A percentile compares a stretch with the other conserved stretches of the same genome.
phyloP scores from a whole-genome alignment of 768 basidiomycete genomes.

The Pleurotus djamor region DNA sequence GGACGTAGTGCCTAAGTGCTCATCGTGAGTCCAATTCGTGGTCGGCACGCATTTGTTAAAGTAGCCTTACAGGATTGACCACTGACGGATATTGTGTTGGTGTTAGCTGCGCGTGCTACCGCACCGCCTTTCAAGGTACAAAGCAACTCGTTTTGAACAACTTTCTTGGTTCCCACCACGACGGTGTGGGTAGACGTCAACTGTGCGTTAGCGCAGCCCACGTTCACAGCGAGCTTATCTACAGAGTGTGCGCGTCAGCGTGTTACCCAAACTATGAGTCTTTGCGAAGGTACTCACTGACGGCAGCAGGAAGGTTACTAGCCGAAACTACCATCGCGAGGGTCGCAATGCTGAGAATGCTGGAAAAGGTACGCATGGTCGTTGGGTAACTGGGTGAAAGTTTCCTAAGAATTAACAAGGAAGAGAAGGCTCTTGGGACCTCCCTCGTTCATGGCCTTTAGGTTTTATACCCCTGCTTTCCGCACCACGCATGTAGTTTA shows the following conservation, averaged over 20 bases:
- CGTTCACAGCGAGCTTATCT: background rate
- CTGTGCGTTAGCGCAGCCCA: background rate
- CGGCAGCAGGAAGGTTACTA: background rate
- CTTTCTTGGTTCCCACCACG: slow-evolving; percentile 1
- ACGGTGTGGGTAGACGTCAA: background rate
- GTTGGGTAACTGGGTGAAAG: background rate
- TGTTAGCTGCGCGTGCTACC: background rate
- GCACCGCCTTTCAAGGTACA: background rate
- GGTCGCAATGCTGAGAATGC: background rate
- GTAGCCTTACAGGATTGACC: slow-evolving; percentile 1
- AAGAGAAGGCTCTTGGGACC: background rate
- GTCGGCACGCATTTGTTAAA: too few species aligned
- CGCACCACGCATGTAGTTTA: background rate
- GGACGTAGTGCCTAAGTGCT: too few species aligned
- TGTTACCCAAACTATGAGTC: background rate
- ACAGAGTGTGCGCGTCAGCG: too few species aligned
- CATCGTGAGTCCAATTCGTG: too few species aligned
- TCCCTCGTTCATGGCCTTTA: background rate
- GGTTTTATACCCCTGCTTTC: background rate
- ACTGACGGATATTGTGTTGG: background rate
- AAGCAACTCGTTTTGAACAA: background rate
- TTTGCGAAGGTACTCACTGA: background rate
- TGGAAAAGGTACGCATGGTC: slow-evolving; percentile 1
- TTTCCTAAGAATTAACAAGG: background rate
- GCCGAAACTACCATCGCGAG: slow-evolving; percentile 2